Percentiles rank a stretch among this genome's conserved stretches.
These are phyloP conservation scores for Solanum chacoense DNA, from an alignment of 305 asterid genomes.

Conservation along the genomic window DNA sequence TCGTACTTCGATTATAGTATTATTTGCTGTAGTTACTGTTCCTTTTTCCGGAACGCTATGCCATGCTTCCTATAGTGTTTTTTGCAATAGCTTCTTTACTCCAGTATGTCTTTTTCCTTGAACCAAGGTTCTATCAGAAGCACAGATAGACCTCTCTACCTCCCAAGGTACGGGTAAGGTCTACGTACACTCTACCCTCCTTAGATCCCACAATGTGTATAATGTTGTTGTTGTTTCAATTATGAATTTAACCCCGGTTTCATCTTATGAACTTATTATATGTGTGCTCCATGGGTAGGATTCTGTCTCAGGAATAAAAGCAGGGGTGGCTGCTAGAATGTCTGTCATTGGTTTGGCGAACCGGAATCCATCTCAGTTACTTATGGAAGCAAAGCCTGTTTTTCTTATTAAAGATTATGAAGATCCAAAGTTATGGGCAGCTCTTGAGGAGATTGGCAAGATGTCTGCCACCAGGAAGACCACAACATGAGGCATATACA, in stretches of 20 bases:
- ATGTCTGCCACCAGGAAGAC: slow-evolving; percentile 10
- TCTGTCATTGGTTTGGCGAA: slow-evolving; percentile 76
- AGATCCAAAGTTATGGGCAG: slow-evolving; percentile 75
- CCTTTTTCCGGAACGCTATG: not conserved
- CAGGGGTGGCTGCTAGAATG: slow-evolving; percentile 87
- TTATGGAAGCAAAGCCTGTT: slow-evolving; percentile 62
- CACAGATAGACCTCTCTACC: not conserved
- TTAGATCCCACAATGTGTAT: not conserved
- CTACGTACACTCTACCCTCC: not conserved
- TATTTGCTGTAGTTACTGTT: not conserved
- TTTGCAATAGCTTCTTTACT: not conserved
- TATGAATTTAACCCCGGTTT: not conserved
- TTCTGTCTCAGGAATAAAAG: slow-evolving; percentile 82
- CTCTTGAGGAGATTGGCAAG: slow-evolving; percentile 56
- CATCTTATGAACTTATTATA: not conserved
- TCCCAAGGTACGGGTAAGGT: not conserved
- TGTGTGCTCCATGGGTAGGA: slow-evolving; percentile 34
- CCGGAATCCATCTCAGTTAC: slow-evolving; percentile 54
- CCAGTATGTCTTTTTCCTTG: not conserved
- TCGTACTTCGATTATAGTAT: not conserved
- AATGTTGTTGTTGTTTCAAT: not conserved
- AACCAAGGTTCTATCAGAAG: not conserved
- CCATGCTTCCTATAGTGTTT: not conserved
- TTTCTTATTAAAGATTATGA: slow-evolving; percentile 78
- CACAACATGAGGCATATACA: not conserved